Evolutionary conservation across 2,329 filamentous ascomycete genomes (phyloP), one percentile per base, ranked within the genome.

Genomic region (Knoxdaviesia capensis): DNA sequence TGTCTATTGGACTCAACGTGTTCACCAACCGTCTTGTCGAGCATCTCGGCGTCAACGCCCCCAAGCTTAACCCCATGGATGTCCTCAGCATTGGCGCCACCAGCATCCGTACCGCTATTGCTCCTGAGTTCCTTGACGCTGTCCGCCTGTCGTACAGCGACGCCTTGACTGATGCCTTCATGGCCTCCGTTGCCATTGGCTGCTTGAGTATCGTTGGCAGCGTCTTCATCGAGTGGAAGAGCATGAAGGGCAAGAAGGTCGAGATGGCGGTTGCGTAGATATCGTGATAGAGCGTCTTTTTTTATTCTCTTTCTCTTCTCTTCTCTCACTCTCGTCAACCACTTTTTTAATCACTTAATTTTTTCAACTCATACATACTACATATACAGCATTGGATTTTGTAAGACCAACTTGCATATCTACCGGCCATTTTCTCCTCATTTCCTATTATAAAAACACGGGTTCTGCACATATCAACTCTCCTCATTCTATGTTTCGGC

Each of bases 191-290:
- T 34, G 67, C 62, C 1, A 53, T 67, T 7, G 63, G 61, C 1
- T 57, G 61, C 6, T 48, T 67, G 5, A 58, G 63, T 0, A 59
- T 67, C 37, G 36, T 65, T 20, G 63, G 64, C 2, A 54, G 59
- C 2, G 50, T 60, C 8, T 54, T 61, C 6, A 59, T 68, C 41
- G 68, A 72, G 52, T 69, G 65, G 65, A 68, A 64, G 59, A 71
- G 64, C 44, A 64, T 74, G 28, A 74, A 71, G 51, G 68, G 68
- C 5, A 71, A 68, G 56, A 67, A 68, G 20, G 20, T 20, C 20
- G 20, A 20, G 20, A 20, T 20, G 20, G 20, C 20, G 20, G 20
- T 20, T 20, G 20, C 20, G 3, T 20, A 20, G 20, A 20, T 20
- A 20, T 20, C 20, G 20, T 20, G 20, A 20, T 20, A 20, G 20